phyloP scores from a whole-genome alignment of 2,329 filamentous ascomycete species.

The Sarocladiaceae sp. region DNA sequence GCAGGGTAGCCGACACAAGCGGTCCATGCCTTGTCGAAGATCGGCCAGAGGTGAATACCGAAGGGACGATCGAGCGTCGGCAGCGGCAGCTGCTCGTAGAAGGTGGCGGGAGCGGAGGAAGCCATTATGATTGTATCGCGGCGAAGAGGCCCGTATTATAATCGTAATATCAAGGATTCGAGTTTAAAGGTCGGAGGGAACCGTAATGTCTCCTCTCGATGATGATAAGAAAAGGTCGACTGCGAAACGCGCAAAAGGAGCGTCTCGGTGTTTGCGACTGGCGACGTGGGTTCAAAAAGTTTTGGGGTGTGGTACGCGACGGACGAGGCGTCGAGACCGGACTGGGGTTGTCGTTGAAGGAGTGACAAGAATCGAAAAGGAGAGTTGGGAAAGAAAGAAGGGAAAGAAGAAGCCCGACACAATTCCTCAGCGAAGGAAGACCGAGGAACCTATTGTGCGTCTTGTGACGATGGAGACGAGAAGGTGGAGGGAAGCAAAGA shows the following conservation, averaged over 20 bases:
- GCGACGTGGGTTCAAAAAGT: constrained; percentile 5
- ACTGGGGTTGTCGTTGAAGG: no score
- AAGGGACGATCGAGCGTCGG: constrained; percentile 91
- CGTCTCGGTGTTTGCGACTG: constrained; percentile 3
- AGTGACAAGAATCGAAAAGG: constrained; percentile 32
- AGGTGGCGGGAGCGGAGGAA: constrained; percentile 31
- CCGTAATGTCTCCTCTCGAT: not conserved
- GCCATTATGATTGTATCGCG: not conserved
- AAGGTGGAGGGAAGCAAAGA: constrained; percentile 12
- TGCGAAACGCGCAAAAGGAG: not conserved
- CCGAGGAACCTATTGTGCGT: not conserved
- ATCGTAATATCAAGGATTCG: not conserved
- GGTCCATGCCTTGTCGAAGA: constrained; percentile 86
- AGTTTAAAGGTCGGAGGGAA: not conserved
- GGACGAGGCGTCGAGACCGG: not conserved
- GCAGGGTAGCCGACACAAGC: constrained; percentile 74
- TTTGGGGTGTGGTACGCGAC: constrained; percentile 2
- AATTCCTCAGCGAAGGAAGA: constrained; percentile 2
- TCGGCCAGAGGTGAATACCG: constrained; percentile 86
- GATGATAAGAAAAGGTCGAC: not conserved
- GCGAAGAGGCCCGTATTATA: not conserved
- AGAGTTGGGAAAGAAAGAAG: constrained; percentile 19
- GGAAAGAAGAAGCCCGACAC: constrained; percentile 16
- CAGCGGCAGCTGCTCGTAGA: constrained; percentile 55
- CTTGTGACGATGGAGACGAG: constrained; percentile 11